phyloP scores from a whole-genome alignment of 208 protist genomes.

The Trypanosoma scelopori region DNA sequence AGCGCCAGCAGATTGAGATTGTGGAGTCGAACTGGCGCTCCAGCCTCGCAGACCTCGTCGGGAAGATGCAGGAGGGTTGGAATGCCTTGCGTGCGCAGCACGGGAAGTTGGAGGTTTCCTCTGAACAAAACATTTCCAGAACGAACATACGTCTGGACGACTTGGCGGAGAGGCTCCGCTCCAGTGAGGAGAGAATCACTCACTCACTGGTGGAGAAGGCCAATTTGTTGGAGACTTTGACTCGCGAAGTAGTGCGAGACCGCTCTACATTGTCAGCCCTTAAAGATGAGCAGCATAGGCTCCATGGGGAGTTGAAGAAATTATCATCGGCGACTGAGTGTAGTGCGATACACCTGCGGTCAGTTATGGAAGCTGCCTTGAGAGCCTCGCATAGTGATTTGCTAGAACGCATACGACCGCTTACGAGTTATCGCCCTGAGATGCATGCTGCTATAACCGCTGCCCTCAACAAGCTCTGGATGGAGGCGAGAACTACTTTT shows the following conservation, averaged over 20 bases:
- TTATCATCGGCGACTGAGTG: conserved; percentile 54
- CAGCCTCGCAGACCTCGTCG: conserved; percentile 62
- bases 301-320: conserved; percentile 47
- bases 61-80: conserved; percentile 39
- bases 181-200: conserved; percentile 8
- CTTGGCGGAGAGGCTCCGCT: conserved; percentile 34
- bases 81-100: conserved; percentile 30
- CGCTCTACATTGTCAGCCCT: conserved; percentile 32
- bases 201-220: conserved; percentile 18
- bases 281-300: conserved; percentile 36
- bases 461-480: conserved; percentile 71
- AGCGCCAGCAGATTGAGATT: conserved; percentile 66
- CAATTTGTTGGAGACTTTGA: conserved; percentile 31
- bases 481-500: conserved; percentile 52
- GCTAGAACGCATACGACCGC: conserved; percentile 66
- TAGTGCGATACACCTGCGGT: conserved; percentile 50
- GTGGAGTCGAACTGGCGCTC: conserved; percentile 79
- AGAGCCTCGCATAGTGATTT: conserved; percentile 71
- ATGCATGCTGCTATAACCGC: conserved; percentile 61
- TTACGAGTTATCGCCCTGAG: conserved; percentile 41
- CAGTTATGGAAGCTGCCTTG: conserved; percentile 63
- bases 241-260: conserved; percentile 30
- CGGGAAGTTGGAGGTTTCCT: conserved; percentile 27
- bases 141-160: conserved; percentile 21
- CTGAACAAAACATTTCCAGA: conserved; percentile 47